A percentile compares a stretch with the other conserved stretches of the same genome.
Conservation (phyloP, 2,329 filamentous ascomycete genomes). For the Blastomyces silverae region DNA sequence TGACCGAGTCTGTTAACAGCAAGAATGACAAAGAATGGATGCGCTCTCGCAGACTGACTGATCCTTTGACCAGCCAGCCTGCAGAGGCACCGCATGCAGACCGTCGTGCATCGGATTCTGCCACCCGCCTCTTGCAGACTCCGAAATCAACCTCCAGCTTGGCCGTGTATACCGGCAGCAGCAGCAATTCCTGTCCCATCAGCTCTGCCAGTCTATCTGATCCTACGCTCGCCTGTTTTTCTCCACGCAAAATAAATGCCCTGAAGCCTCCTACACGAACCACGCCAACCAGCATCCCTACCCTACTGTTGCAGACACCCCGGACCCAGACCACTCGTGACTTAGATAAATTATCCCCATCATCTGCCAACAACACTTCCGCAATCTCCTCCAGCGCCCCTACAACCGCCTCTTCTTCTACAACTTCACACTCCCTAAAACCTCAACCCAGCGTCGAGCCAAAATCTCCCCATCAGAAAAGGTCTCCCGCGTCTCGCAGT, state of each 20-base stretch:
- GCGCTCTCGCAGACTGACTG: constrained; percentile 13
- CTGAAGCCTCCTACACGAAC: constrained; percentile 17
- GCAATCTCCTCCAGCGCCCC: constrained; percentile 21
- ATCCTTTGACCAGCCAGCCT: constrained; percentile 11
- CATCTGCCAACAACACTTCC: constrained; percentile 27
- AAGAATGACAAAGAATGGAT: constrained; percentile 12
- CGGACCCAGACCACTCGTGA: constrained; percentile 29
- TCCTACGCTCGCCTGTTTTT: constrained; percentile 25
- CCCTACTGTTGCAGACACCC: constrained; percentile 20
- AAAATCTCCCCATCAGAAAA: constrained; percentile 25
- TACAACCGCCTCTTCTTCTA: constrained; percentile 15
- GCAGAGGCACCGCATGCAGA: constrained; percentile 18
- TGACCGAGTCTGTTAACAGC: background rate
- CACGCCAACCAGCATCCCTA: constrained; percentile 14
- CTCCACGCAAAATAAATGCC: constrained; percentile 25
- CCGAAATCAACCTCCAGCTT: constrained; percentile 17
- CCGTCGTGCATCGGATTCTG: constrained; percentile 19
- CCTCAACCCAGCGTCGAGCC: constrained; percentile 23
- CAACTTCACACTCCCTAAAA: constrained; percentile 20
- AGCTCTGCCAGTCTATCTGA: constrained; percentile 26
- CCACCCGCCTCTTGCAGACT: constrained; percentile 1
- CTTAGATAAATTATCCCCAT: constrained; percentile 24
- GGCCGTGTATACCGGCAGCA: constrained; percentile 10
- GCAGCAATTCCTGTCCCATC: constrained; percentile 21
- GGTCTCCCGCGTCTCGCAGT: constrained; percentile 44